These are phyloP conservation scores for Escallonia rubra DNA, from an alignment of 129 eudicot genomes.

Conservation along the genomic window DNA sequence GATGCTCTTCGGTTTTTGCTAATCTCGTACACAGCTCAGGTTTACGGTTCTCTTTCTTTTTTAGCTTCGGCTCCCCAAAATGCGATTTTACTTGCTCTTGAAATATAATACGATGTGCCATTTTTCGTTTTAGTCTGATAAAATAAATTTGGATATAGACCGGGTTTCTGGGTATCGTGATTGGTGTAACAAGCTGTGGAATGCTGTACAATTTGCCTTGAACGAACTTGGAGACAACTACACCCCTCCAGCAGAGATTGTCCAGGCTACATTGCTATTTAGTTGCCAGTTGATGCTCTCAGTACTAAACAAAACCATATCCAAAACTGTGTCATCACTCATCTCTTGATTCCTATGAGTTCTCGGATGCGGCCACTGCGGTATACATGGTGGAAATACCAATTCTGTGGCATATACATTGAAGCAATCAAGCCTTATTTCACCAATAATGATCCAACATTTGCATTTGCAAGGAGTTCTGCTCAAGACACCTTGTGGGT, in stretches of 20 bases:
- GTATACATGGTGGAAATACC: slow-evolving; percentile 79
- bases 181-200: slow-evolving; percentile 59
- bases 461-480: slow-evolving; percentile 21
- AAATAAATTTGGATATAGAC: slow-evolving; percentile 45
- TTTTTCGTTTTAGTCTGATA: slow-evolving; percentile 37
- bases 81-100: neutral
- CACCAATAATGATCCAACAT: slow-evolving; percentile 20
- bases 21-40: slow-evolving; percentile 98
- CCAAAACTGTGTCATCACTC: slow-evolving; percentile 50
- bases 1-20: slow-evolving; percentile 97
- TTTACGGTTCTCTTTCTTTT: neutral
- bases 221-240: slow-evolving; percentile 82
- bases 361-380: slow-evolving; percentile 91
- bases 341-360: slow-evolving; percentile 66
- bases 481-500: slow-evolving; percentile 48
- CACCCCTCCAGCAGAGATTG: slow-evolving; percentile 58
- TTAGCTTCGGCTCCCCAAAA: neutral
- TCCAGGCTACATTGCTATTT: slow-evolving; percentile 50
- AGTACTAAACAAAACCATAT: slow-evolving; percentile 40
- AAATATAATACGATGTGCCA: slow-evolving; percentile 2
- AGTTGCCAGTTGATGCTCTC: slow-evolving; percentile 79
- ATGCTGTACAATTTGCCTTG: slow-evolving; percentile 68
- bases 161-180: slow-evolving; percentile 74
- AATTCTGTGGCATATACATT: slow-evolving; percentile 42
- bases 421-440: slow-evolving; percentile 46